A percentile compares a stretch with the other conserved stretches of the same genome.
Evolutionary conservation across 352 stramenopile species (phyloP).

Genomic region (Pythium utonaiense): DNA sequence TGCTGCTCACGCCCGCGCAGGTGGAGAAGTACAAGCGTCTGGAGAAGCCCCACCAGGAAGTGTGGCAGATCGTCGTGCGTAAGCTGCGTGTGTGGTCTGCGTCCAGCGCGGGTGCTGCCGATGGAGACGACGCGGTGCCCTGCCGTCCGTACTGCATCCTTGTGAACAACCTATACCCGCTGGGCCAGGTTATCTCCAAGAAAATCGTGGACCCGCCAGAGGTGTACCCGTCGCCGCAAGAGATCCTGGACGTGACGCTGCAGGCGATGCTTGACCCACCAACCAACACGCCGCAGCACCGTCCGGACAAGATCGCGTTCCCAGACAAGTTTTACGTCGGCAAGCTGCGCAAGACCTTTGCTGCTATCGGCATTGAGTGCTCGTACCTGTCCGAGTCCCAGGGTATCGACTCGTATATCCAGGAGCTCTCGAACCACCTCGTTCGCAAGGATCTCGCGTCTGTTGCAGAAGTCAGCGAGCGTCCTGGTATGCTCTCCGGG

Average conservation of each 20-base stretch:
- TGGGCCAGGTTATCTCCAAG: slow-evolving; percentile 83
- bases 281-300: slow-evolving; percentile 66
- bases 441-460: slow-evolving; percentile 80
- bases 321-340: slow-evolving; percentile 76
- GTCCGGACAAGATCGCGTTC: slow-evolving; percentile 84
- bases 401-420: slow-evolving; percentile 80
- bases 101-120: slow-evolving; percentile 52
- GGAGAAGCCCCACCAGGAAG: slow-evolving; percentile 73
- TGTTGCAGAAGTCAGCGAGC: slow-evolving; percentile 72
- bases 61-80: slow-evolving; percentile 87
- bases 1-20: slow-evolving; percentile 52
- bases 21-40: slow-evolving; percentile 70
- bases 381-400: slow-evolving; percentile 84
- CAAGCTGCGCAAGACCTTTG: slow-evolving; percentile 71
- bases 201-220: slow-evolving; percentile 83
- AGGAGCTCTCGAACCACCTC: slow-evolving; percentile 79
- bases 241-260: slow-evolving; percentile 69
- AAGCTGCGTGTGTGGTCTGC: slow-evolving; percentile 86
- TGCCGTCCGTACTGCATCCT: slow-evolving; percentile 84
- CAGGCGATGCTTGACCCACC: slow-evolving; percentile 77
- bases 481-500: slow-evolving; percentile 53
- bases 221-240: slow-evolving; percentile 63
- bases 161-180: slow-evolving; percentile 84
- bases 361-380: slow-evolving; percentile 75
- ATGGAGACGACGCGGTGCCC: slow-evolving; percentile 56